These are phyloP conservation scores for Mesotaenium endlicherianum DNA, from an alignment of 139 green algal species.

Conservation along the genomic window DNA sequence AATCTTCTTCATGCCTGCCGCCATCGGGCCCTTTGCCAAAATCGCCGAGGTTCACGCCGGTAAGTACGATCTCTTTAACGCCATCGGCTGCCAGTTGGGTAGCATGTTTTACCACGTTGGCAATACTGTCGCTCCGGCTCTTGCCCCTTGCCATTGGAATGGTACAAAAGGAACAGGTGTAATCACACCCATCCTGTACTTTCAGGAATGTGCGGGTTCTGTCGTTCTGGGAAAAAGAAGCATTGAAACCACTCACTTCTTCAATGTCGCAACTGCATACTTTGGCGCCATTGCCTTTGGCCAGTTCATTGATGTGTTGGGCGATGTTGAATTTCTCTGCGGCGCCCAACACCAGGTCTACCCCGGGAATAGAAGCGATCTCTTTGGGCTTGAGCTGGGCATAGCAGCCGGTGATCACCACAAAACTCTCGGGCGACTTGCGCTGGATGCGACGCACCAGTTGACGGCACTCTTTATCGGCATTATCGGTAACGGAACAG, in stretches of 20 bases:
- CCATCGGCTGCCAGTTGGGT: background rate
- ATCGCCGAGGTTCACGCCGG: background rate
- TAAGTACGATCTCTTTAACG: background rate
- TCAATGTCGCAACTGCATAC: background rate
- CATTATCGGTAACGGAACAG: background rate
- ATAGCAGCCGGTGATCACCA: background rate
- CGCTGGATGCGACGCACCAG: background rate
- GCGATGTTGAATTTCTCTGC: background rate
- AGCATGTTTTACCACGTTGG: background rate
- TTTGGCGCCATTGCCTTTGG: background rate
- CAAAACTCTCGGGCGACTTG: background rate
- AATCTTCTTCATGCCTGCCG: background rate
- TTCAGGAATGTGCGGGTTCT: background rate
- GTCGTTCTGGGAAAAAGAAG: background rate
- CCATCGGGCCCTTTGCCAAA: background rate
- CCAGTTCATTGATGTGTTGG: background rate
- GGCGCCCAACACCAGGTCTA: background rate
- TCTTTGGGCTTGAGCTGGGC: background rate
- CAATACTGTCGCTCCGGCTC: background rate
- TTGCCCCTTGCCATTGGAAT: background rate
- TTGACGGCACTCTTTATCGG: background rate
- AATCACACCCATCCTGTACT: background rate
- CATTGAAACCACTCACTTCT: background rate
- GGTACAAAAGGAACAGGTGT: background rate
- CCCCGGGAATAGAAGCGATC: background rate